A percentile compares a stretch with the other conserved stretches of the same genome.
Evolutionary conservation across 345 rosid genomes (phyloP).

Genomic region (rapeseed (Brassica napus)): DNA sequence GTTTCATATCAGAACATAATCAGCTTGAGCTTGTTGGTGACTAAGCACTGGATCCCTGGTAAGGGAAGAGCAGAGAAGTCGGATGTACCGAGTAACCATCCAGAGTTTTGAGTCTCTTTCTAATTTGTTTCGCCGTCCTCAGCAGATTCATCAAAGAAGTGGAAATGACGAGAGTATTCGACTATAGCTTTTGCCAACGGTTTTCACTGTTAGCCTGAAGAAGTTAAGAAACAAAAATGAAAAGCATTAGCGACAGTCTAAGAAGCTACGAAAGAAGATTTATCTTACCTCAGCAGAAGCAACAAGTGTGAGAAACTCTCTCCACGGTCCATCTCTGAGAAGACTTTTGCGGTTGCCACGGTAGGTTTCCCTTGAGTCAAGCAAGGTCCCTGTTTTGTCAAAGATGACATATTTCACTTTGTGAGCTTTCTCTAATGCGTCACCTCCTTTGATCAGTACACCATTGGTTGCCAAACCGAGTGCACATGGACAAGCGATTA

Average conservation of each 20-base stretch:
- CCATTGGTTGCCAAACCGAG: conserved; percentile 98
- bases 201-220: conserved; percentile 90
- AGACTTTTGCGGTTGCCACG: conserved; percentile 79
- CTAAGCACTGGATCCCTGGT: conserved; percentile 77
- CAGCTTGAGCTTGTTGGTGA: conserved; percentile 68
- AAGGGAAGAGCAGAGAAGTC: conserved; percentile 88
- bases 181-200: conserved; percentile 89
- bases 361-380: conserved; percentile 94
- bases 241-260: neutral
- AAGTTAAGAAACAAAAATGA: neutral
- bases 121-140: conserved; percentile 44
- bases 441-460: conserved; percentile 97
- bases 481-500: conserved; percentile 99
- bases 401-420: conserved; percentile 87
- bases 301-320: conserved; percentile 84
- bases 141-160: conserved; percentile 72
- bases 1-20: conserved; percentile 92
- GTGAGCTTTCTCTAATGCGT: conserved; percentile 98
- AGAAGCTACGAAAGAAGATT: neutral
- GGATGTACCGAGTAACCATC: conserved; percentile 74
- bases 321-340: conserved; percentile 82
- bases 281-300: conserved; percentile 91
- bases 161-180: conserved; percentile 92
- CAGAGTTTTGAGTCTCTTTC: conserved; percentile 44
- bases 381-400: conserved; percentile 91